phyloP scores from a whole-genome alignment of 306 rosid species.

The Vigna mungo region DNA sequence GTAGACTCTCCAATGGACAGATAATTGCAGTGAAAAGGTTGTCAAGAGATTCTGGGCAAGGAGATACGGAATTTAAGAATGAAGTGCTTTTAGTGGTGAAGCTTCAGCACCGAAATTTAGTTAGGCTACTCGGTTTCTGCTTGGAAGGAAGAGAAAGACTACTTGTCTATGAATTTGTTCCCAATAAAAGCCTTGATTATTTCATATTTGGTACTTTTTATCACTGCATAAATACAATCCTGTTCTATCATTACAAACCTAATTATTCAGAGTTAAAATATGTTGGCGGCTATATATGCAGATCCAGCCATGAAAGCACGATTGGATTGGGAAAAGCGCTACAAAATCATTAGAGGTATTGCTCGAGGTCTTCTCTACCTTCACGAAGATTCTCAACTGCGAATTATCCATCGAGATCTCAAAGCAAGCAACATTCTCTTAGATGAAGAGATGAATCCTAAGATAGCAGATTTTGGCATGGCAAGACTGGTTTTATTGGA shows the following conservation, averaged over 20 bases:
- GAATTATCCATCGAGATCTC: slow-evolving; percentile 19
- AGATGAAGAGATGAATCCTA: slow-evolving; percentile 17
- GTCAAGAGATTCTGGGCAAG: background rate
- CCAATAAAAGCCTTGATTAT: background rate
- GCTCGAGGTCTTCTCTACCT: slow-evolving; percentile 7
- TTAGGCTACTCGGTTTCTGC: background rate
- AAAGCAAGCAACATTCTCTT: slow-evolving; percentile 18
- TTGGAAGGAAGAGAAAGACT: background rate
- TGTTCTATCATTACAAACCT: background rate
- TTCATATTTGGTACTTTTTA: background rate
- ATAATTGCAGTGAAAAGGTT: slow-evolving; percentile 14
- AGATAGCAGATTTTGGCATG: slow-evolving; percentile 26
- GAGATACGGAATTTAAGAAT: background rate
- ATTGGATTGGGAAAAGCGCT: background rate
- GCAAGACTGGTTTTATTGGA: slow-evolving; percentile 14
- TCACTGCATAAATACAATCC: too few relatives aligned
- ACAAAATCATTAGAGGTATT: background rate
- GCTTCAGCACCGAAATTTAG: slow-evolving; percentile 7
- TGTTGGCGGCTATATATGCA: background rate
- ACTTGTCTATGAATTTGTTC: background rate
- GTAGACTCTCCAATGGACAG: slow-evolving; percentile 8
- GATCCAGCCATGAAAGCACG: background rate
- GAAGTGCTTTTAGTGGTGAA: background rate
- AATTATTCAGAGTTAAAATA: background rate
- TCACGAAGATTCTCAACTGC: slow-evolving; percentile 2